phyloP scores from a whole-genome alignment of 495 filamentous ascomycete species.

The Neurospora sp. region DNA sequence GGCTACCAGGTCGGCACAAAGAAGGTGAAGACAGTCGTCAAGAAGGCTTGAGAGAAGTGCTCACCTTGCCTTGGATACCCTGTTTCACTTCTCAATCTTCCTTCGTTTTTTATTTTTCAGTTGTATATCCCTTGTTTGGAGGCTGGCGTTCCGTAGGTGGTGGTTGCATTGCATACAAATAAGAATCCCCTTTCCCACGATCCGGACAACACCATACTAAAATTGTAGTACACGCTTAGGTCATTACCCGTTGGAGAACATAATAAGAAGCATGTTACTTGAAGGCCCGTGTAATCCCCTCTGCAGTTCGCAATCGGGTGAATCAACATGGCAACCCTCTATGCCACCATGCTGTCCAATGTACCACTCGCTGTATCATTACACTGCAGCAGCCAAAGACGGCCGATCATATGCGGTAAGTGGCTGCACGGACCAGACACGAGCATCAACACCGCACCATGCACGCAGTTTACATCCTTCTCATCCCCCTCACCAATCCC shows the following conservation, averaged over 20 bases:
- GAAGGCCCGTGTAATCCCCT: background rate
- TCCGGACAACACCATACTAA: background rate
- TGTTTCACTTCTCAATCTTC: background rate
- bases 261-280: background rate
- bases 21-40: slow-evolving; percentile 6
- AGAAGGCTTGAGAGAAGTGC: background rate
- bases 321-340: background rate
- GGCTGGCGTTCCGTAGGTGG: slow-evolving; percentile 5
- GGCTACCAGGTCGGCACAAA: slow-evolving; percentile 55
- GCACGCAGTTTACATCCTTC: background rate
- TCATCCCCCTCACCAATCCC: background rate
- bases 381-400: background rate
- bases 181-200: slow-evolving; percentile 4
- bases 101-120: background rate
- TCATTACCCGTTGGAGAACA: background rate
- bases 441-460: background rate
- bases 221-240: background rate
- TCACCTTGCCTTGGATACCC: background rate
- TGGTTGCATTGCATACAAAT: slow-evolving; percentile 5
- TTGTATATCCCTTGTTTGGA: background rate
- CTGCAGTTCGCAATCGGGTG: background rate
- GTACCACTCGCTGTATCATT: background rate
- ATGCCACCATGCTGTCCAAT: background rate
- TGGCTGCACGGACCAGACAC: background rate
- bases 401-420: background rate